Evolutionary conservation across 2,329 filamentous ascomycete genomes (phyloP), one percentile per base, ranked within the genome.

Genomic region (Ceratocystis variospora): DNA sequence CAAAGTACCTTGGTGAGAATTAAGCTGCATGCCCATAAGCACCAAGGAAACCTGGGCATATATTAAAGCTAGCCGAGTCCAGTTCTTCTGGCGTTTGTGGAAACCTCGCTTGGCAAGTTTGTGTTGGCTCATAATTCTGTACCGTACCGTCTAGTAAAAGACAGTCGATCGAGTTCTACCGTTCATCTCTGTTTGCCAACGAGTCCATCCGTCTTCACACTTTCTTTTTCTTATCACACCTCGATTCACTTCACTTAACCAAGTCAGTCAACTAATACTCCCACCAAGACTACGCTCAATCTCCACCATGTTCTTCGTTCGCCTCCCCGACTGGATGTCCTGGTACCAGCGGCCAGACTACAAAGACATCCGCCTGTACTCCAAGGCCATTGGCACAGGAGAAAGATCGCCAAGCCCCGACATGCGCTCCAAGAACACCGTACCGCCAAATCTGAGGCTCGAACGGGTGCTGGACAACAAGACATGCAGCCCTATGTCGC

Each of bases 321-420:
- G 63, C 46, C 63, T 73, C 17, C 73, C 70, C 2, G 63, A 70
- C 22, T 79, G 77, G 76, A 69, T 78, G 68, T 67, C 71, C 59
- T 80, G 78, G 78, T 80, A 80, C 71, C 79, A 78, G 72, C 79
- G 78, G 70, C 78, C 78, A 1, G 77, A 79, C 67, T 80, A 79
- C 70, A 73, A 77, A 28, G 77, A 80, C 68, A 77, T 80, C 70
- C 77, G 74, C 55, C 74, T 79, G 68, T 80, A 79, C 69, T 75
- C 78, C 28, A 73, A 71, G 44, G 72, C 71, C 41, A 69, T 78
- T 66, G 71, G 72, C 68, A 69, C 72, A 6, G 76, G 77, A 4
- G 69, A 61, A 48, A 75, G 78, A 22, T 63, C 72, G 1, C 66
- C 76, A 64, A 77, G 74, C 41, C 75, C 76, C 1, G 73, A 76